Evolutionary conservation across 2,329 filamentous ascomycete genomes (phyloP), one percentile per base, ranked within the genome.

Genomic region (Podosphaera xanthii): DNA sequence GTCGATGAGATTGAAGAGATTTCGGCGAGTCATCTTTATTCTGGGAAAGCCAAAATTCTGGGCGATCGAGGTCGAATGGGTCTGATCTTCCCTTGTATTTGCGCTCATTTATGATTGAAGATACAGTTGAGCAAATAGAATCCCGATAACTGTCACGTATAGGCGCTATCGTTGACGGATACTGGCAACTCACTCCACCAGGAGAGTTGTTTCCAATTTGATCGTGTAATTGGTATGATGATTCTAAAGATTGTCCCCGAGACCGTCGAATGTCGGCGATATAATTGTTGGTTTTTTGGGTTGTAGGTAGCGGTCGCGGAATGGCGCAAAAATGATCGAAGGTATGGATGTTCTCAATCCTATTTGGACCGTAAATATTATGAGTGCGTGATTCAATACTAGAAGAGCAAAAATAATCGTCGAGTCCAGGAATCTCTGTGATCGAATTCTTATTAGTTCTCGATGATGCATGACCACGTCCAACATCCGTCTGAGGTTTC

Each of bases 11-110:
- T 36, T 62, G 58, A 36, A 60, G 50, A 12, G 54, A 35, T 8
- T n/a, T 38, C 33, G 38, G 10, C 14, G 30, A 58, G 31, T 49
- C 38, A 33, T 58, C 40, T 14, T 22, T 48, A 35, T 48, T 58
- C 12, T 30, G 31, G 9, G 56, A 38, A 4, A 50, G 60, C 65
- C 74, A 70, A 5, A 77, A 69, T 64, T 78, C 72, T 40, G 77
- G 72, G 50, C 73, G 69, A 66, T 83, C 80, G n/a, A 83, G 72
- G 63, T 84, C 81, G 65, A 83, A 83, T 1, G 79, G 80, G 63
- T 83, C 80, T 1, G 79, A 82, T 52, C 79, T 77, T 67, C 81
- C 79, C 65, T 79, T 80, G 64, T 76, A 76, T 59, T 76, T 74
- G 14, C 72, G 70, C 4, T 71, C 73, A 52, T 72, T 72, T 8